Conservation (phyloP, 108 stramenopile genomes). For the Pseudonitzschia multistriata region DNA sequence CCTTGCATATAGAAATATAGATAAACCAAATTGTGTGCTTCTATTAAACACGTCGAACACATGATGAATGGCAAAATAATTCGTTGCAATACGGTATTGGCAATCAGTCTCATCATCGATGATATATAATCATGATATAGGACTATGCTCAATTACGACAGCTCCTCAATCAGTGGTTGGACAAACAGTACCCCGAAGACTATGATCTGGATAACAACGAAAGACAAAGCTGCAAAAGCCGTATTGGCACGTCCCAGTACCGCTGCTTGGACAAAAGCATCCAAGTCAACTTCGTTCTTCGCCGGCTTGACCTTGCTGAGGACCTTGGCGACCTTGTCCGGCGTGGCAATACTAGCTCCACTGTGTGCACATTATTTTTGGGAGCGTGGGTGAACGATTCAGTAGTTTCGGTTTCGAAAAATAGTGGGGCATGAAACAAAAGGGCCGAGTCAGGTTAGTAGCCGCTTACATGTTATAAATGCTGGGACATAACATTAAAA, state of each 20-base stretch:
- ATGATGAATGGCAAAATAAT: too few relatives aligned
- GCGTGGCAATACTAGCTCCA: constrained; percentile 43
- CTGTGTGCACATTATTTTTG: not conserved
- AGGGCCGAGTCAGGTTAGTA: too few relatives aligned
- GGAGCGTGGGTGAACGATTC: not conserved
- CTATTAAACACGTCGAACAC: too few relatives aligned
- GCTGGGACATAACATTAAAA: too few relatives aligned
- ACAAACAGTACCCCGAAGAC: constrained; percentile 39
- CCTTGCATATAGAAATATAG: too few relatives aligned
- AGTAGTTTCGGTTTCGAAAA: not conserved
- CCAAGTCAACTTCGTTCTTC: constrained; percentile 25
- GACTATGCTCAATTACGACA: not conserved
- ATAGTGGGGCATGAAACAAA: too few relatives aligned
- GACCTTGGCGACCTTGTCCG: constrained; percentile 35
- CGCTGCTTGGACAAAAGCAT: constrained; percentile 28
- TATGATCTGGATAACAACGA: constrained; percentile 39
- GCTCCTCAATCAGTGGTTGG: constrained; percentile 15
- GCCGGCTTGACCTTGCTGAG: constrained; percentile 19
- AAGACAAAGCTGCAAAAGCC: constrained; percentile 34
- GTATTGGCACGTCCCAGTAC: constrained; percentile 32
- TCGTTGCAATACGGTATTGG: too few relatives aligned
- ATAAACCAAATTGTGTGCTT: too few relatives aligned
- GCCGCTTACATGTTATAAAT: too few relatives aligned
- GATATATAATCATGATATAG: too few relatives aligned
- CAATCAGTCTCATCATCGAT: too few relatives aligned